Conservation (phyloP, 495 filamentous ascomycete genomes). For the Lepidopterella palustris region DNA sequence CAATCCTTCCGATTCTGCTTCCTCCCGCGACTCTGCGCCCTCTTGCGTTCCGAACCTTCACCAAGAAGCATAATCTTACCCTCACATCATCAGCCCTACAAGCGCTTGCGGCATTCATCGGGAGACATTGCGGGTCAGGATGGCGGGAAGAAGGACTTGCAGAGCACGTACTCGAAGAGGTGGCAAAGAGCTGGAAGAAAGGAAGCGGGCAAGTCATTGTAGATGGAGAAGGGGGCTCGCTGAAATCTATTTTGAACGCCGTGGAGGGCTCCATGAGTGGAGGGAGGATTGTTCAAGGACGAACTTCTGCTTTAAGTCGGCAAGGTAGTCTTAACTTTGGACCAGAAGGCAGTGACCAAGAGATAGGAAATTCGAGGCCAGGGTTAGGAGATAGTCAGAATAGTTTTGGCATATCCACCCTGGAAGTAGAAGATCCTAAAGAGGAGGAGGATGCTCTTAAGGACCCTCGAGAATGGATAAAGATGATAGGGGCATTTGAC, state of each 20-base stretch:
- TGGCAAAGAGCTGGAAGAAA: constrained; percentile 84
- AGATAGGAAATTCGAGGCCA: constrained; percentile 36
- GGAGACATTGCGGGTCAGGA: constrained; percentile 86
- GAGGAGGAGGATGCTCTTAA: constrained; percentile 52
- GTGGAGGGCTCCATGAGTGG: constrained; percentile 80
- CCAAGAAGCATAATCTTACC: constrained; percentile 93
- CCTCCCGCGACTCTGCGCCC: constrained; percentile 82
- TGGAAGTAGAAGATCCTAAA: constrained; percentile 51
- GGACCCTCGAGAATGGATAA: constrained; percentile 71
- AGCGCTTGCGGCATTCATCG: constrained; percentile 79
- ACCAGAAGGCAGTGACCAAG: constrained; percentile 20
- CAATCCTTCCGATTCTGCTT: constrained; percentile 80
- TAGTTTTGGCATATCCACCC: constrained; percentile 56
- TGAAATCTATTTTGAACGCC: constrained; percentile 73
- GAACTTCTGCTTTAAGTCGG: constrained; percentile 44
- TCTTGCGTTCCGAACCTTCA: constrained; percentile 90
- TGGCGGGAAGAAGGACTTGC: constrained; percentile 94
- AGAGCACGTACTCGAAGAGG: constrained; percentile 86
- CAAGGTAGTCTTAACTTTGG: constrained; percentile 51
- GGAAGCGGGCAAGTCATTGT: constrained; percentile 78
- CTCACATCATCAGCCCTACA: constrained; percentile 83
- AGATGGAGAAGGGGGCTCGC: constrained; percentile 61
- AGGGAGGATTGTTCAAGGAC: constrained; percentile 51
- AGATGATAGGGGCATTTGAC: constrained; percentile 71
- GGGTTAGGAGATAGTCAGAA: constrained; percentile 51